Evolutionary conservation across 768 basidiomycete species (phyloP).

Genomic region (Lactarius quietus): DNA sequence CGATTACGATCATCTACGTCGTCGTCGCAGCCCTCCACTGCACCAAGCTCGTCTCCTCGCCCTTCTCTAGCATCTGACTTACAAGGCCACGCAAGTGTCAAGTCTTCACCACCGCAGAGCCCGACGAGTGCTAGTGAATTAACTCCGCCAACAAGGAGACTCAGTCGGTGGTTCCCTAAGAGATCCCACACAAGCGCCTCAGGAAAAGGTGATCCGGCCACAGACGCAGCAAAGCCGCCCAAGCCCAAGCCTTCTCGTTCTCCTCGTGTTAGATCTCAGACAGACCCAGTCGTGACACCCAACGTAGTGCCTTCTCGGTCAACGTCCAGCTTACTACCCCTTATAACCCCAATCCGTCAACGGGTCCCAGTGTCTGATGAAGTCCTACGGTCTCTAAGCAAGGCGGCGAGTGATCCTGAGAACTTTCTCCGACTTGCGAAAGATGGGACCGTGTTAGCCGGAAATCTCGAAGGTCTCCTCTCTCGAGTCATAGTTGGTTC

Average conservation of each 20-base stretch:
- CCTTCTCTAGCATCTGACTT: background rate
- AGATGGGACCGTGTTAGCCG: slow-evolving; percentile 16
- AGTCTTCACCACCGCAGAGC: slow-evolving; percentile 3
- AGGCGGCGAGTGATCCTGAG: slow-evolving; percentile 8
- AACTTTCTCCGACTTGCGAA: background rate
- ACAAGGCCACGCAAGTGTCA: background rate
- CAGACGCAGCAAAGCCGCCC: background rate
- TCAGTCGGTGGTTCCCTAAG: background rate
- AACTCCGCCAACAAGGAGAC: background rate
- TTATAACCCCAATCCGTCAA: background rate
- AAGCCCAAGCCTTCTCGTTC: background rate
- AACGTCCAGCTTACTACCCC: background rate
- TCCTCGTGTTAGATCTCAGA: background rate
- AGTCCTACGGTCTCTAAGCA: background rate
- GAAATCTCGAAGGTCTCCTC: slow-evolving; percentile 20
- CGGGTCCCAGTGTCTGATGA: background rate
- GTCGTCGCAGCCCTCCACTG: background rate
- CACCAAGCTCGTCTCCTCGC: background rate
- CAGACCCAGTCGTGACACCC: background rate
- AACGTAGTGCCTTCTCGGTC: background rate
- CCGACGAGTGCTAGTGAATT: background rate
- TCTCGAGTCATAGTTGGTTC: background rate
- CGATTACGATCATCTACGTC: background rate
- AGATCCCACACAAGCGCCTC: background rate
- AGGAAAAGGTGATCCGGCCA: background rate